Evolutionary conservation across 306 rosid genomes (phyloP).

Genomic region (Acacia crassicarpa): DNA sequence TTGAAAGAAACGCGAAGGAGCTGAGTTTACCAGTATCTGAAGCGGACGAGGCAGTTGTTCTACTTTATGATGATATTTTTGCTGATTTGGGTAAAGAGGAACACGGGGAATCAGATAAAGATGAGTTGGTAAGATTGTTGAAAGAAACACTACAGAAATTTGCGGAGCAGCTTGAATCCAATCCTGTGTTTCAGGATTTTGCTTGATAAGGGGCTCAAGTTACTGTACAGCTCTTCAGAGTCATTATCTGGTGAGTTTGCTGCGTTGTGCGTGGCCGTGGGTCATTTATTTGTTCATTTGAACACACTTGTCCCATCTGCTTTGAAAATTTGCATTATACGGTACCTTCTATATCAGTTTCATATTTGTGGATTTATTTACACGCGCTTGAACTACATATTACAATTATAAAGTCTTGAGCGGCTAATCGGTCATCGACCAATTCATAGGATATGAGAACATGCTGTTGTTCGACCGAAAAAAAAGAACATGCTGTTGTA

Average conservation of each 20-base stretch:
- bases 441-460: not conserved
- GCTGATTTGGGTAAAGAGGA: slow-evolving; percentile 48
- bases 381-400: slow-evolving; percentile 14
- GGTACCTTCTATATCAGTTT: slow-evolving; percentile 17
- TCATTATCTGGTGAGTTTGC: slow-evolving; percentile 11
- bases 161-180: slow-evolving; percentile 76
- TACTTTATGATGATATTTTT: slow-evolving; percentile 73
- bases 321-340: not conserved
- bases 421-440: slow-evolving; percentile 1
- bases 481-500: not conserved
- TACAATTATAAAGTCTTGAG: slow-evolving; percentile 8
- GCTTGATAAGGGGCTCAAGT: slow-evolving; percentile 34
- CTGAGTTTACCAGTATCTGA: slow-evolving; percentile 63
- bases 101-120: slow-evolving; percentile 39
- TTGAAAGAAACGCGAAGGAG: slow-evolving; percentile 58
- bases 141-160: slow-evolving; percentile 63
- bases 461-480: not conserved
- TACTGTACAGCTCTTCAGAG: slow-evolving; percentile 21
- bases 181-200: slow-evolving; percentile 65
- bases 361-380: slow-evolving; percentile 16
- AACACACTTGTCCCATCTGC: slow-evolving; percentile 13
- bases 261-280: not conserved
- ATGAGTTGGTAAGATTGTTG: slow-evolving; percentile 43
- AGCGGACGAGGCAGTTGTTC: slow-evolving; percentile 60
- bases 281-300: slow-evolving; percentile 15